Percentiles rank a stretch among this genome's conserved stretches.
Conservation (phyloP, 257 asterid genomes). For the Paraleonurus japonicus region DNA sequence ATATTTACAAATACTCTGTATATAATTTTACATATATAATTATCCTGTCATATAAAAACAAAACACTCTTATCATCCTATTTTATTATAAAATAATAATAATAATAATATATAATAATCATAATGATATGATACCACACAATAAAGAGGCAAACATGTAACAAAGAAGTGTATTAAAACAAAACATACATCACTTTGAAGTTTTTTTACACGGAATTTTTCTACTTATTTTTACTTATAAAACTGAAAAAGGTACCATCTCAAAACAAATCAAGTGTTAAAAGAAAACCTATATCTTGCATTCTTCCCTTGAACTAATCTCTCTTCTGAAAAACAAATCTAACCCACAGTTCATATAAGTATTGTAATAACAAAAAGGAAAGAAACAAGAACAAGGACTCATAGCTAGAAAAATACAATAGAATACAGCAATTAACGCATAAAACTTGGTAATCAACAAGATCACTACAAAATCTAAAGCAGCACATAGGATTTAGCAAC, state of each 20-base stretch:
- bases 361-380: neutral
- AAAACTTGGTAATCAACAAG: neutral
- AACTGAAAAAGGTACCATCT: neutral
- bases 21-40: no score
- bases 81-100: neutral
- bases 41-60: neutral
- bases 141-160: neutral
- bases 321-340: neutral
- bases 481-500: neutral
- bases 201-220: neutral
- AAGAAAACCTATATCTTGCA: neutral
- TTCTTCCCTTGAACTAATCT: neutral
- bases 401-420: slow-evolving; percentile 6
- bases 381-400: neutral
- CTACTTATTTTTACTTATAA: neutral
- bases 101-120: neutral
- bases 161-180: neutral
- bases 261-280: neutral
- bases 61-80: neutral
- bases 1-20: no score
- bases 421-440: slow-evolving; percentile 10
- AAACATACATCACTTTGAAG: neutral
- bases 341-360: neutral
- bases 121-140: neutral
- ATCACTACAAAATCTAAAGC: neutral